Percentiles rank a stretch among this genome's conserved stretches.
Evolutionary conservation across 192 early-diverging fungal genomes (phyloP).

Genomic region (Linderina pennispora): DNA sequence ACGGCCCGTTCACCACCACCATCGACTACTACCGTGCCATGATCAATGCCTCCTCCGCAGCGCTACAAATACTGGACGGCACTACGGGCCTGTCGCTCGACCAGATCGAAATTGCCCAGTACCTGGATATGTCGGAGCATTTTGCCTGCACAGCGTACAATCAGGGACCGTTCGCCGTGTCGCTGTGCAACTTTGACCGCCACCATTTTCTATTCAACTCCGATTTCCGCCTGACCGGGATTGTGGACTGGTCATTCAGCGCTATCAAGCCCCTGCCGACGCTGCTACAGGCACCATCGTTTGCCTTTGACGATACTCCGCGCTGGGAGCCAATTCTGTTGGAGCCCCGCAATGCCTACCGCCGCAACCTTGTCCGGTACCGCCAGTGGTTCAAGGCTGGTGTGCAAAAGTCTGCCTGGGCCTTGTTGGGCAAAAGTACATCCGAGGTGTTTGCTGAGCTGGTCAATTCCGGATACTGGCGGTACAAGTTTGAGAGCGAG

Average conservation of each 20-base stretch:
- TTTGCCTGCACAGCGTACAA: slow-evolving; percentile 4
- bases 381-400: slow-evolving; percentile 30
- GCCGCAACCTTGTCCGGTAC: slow-evolving; percentile 34
- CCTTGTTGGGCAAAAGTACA: slow-evolving; percentile 3
- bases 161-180: slow-evolving; percentile 24
- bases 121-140: not conserved
- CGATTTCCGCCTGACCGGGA: slow-evolving; percentile 6
- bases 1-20: slow-evolving; percentile 19
- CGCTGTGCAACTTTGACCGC: slow-evolving; percentile 30
- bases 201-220: slow-evolving; percentile 21
- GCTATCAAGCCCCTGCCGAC: slow-evolving; percentile 15
- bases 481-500: slow-evolving; percentile 35
- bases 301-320: slow-evolving; percentile 39
- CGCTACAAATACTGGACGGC: not conserved
- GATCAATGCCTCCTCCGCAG: slow-evolving; percentile 17
- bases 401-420: slow-evolving; percentile 30
- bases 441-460: slow-evolving; percentile 13
- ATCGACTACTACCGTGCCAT: slow-evolving; percentile 14
- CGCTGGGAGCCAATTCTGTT: slow-evolving; percentile 28
- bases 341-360: slow-evolving; percentile 14
- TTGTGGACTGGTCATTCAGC: slow-evolving; percentile 37
- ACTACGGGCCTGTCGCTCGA: slow-evolving; percentile 11
- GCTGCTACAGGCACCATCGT: slow-evolving; percentile 30
- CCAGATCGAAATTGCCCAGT: slow-evolving; percentile 16
- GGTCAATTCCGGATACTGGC: slow-evolving; percentile 34